Conservation (phyloP, 1,139 yeast genomes). For the Suhomyces yuchorum region DNA sequence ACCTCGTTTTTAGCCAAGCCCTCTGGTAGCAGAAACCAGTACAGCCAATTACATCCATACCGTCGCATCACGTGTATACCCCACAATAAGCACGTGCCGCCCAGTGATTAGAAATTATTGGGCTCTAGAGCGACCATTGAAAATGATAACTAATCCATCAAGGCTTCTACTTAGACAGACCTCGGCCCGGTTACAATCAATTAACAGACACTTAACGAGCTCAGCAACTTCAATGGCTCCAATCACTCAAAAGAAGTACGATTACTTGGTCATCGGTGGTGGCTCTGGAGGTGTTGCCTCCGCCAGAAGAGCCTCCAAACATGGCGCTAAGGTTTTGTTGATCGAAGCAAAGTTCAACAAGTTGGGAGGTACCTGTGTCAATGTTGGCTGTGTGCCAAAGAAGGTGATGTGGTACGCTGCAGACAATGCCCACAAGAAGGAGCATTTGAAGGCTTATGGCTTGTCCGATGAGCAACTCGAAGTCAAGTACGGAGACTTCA, state of each 20-base stretch:
- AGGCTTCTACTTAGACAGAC: conserved; percentile 10
- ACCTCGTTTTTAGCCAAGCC: no score
- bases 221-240: conserved; percentile 52
- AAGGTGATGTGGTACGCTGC: conserved; percentile 98
- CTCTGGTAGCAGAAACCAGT: no score
- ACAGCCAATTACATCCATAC: no score
- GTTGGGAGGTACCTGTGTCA: conserved; percentile 98
- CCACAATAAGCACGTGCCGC: neutral
- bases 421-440: conserved; percentile 75
- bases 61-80: neutral
- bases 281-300: conserved; percentile 99
- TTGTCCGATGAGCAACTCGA: conserved; percentile 59
- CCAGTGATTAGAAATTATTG: conserved; percentile 10
- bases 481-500: conserved; percentile 57
- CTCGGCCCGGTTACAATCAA: conserved; percentile 10
- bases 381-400: conserved; percentile 98
- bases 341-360: conserved; percentile 68
- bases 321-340: conserved; percentile 85
- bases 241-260: conserved; percentile 59
- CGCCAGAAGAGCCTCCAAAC: conserved; percentile 92
- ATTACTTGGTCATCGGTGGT: conserved; percentile 95
- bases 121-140: neutral
- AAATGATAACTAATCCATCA: conserved; percentile 15
- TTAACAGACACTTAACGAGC: conserved; percentile 30
- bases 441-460: conserved; percentile 81